A percentile compares a stretch with the other conserved stretches of the same genome.
Conservation (phyloP, 176 grass and related monocot genomes). For the Cenchrus fungigraminus region DNA sequence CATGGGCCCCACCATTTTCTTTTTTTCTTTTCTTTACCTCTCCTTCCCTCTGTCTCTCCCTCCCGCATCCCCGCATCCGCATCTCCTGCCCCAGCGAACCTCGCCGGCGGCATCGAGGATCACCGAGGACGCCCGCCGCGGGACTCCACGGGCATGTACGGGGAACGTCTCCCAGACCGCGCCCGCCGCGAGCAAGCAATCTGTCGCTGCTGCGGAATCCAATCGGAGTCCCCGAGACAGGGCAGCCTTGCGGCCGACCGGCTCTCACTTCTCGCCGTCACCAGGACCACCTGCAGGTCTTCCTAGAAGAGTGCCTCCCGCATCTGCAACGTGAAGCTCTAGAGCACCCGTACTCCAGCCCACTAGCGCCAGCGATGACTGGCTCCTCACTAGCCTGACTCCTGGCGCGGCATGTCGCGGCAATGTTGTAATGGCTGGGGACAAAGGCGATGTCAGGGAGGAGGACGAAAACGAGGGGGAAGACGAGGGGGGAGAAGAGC, state of each 20-base stretch:
- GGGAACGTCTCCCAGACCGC: too few species aligned
- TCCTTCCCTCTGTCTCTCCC: too few species aligned
- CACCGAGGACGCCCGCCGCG: too few species aligned
- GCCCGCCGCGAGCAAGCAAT: too few species aligned
- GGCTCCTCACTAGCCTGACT: slow-evolving; percentile 43
- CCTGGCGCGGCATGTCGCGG: slow-evolving; percentile 45
- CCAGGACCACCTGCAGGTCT: slow-evolving; percentile 64
- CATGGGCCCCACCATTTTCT: too few species aligned
- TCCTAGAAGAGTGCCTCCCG: slow-evolving; percentile 65
- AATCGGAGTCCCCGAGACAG: background rate
- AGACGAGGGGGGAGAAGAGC: background rate
- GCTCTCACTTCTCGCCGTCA: slow-evolving; percentile 48
- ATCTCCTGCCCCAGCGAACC: too few species aligned
- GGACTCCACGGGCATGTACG: too few species aligned
- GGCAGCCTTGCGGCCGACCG: slow-evolving; percentile 32
- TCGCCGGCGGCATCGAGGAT: too few species aligned
- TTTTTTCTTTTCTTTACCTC: too few species aligned
- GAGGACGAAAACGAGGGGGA: background rate
- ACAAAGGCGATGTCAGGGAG: slow-evolving; percentile 47
- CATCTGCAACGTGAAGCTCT: slow-evolving; percentile 87
- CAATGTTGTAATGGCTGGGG: slow-evolving; percentile 37
- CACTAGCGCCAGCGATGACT: slow-evolving; percentile 48
- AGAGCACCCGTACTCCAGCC: slow-evolving; percentile 69
- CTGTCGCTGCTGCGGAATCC: too few species aligned
- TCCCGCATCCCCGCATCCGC: too few species aligned